Evolutionary conservation across 257 asterid genomes (phyloP).

Genomic region (Solanum arcanum): DNA sequence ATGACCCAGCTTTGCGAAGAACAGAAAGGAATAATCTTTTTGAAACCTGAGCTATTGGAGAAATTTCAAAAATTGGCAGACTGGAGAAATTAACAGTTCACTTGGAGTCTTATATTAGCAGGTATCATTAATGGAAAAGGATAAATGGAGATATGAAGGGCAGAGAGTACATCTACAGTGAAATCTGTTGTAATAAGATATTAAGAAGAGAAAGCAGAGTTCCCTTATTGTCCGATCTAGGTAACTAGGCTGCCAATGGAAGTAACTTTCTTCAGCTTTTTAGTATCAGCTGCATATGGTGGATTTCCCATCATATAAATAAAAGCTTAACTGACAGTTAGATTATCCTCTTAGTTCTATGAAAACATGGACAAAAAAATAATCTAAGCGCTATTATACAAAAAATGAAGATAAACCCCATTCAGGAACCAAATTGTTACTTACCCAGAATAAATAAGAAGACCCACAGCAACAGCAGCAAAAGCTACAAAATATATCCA

Average conservation of each 20-base stretch:
- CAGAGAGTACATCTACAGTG: not conserved
- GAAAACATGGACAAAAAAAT: not conserved
- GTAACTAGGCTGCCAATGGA: not conserved
- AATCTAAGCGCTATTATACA: not conserved
- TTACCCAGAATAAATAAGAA: constrained; percentile 72
- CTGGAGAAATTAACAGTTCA: not conserved
- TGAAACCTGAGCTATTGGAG: not conserved
- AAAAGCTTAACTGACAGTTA: not conserved
- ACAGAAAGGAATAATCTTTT: not conserved
- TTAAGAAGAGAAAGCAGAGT: not conserved
- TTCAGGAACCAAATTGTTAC: not conserved
- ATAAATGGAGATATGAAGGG: not conserved
- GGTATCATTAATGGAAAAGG: not conserved
- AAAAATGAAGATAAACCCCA: not conserved
- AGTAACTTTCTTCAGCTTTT: not conserved
- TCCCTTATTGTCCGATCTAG: not conserved
- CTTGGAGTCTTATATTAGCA: not conserved
- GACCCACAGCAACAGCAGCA: constrained; percentile 67
- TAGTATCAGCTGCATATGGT: not conserved
- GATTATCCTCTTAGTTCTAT: not conserved
- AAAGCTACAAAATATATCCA: constrained; percentile 91
- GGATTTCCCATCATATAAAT: not conserved
- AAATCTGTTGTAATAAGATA: not conserved
- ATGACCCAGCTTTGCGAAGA: not conserved
- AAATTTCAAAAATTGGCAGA: not conserved